Percentiles rank a stretch among this genome's conserved stretches.
Evolutionary conservation across 225 moss, liverwort and hornwort species (phyloP).

Genomic region (Bryoerythrophyllum caledonicum): DNA sequence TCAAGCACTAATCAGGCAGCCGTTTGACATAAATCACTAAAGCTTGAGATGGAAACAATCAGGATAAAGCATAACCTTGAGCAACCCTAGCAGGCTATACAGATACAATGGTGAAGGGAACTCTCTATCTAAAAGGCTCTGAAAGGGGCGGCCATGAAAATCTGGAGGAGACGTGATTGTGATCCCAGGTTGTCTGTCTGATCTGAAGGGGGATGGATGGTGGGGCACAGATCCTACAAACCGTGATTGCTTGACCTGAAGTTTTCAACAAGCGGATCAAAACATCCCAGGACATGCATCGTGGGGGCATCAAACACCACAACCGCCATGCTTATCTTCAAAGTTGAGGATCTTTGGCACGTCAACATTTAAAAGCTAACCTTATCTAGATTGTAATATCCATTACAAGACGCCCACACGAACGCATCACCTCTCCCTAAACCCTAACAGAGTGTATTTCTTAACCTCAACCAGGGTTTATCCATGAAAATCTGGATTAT

Average conservation of each 20-base stretch:
- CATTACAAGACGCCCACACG: too few species aligned
- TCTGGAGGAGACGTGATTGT: not conserved
- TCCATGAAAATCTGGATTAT: not conserved
- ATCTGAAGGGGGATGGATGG: not conserved
- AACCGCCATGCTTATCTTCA: slow-evolving; percentile 4
- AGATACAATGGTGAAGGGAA: not conserved
- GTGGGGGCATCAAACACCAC: slow-evolving; percentile 12
- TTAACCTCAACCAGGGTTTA: not conserved
- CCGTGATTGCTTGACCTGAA: not conserved
- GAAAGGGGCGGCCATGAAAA: not conserved
- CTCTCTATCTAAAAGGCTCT: not conserved
- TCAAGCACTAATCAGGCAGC: too few species aligned
- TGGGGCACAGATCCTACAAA: not conserved
- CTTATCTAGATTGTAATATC: not conserved
- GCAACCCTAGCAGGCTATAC: not conserved
- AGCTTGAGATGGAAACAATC: not conserved
- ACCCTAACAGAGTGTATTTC: too few species aligned
- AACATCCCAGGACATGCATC: not conserved
- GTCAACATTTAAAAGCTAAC: not conserved
- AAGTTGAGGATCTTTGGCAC: not conserved
- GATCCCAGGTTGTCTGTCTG: not conserved
- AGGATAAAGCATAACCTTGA: not conserved
- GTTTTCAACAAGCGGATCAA: not conserved
- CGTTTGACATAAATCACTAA: too few species aligned
- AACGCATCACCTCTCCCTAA: not conserved